A percentile compares a stretch with the other conserved stretches of the same genome.
Evolutionary conservation across 495 filamentous ascomycete genomes (phyloP).

Genomic region (Tuber indicum): DNA sequence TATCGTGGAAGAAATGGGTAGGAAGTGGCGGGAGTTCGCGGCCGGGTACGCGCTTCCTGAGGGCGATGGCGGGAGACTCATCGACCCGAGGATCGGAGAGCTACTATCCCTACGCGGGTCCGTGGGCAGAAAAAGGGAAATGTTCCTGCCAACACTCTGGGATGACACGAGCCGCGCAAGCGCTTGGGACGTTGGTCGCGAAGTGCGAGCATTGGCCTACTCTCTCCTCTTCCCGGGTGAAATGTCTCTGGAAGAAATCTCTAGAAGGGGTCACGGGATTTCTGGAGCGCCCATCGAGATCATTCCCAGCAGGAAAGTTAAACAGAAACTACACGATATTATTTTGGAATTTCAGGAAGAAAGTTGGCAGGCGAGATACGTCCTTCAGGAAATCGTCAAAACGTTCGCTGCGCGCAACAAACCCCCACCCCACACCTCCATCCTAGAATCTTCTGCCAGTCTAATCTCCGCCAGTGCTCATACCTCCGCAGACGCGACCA

Average conservation of each 20-base stretch:
- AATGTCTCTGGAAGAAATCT: constrained; percentile 21
- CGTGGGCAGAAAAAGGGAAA: not conserved
- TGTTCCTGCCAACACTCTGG: constrained; percentile 38
- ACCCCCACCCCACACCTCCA: constrained; percentile 1
- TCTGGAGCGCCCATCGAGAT: constrained; percentile 5
- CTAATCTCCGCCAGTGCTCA: not conserved
- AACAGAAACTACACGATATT: not conserved
- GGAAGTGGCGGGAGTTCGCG: constrained; percentile 24
- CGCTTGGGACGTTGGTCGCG: constrained; percentile 30
- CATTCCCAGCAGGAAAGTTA: not conserved
- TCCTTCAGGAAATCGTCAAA: constrained; percentile 4
- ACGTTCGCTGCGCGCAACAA: constrained; percentile 15
- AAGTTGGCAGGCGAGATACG: constrained; percentile 7
- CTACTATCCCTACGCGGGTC: constrained; percentile 11
- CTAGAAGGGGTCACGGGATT: constrained; percentile 29
- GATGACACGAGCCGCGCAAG: constrained; percentile 30
- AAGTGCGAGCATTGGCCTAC: constrained; percentile 25
- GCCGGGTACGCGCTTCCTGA: constrained; percentile 18
- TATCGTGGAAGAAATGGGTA: constrained; percentile 10
- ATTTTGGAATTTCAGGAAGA: not conserved
- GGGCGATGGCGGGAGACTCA: not conserved
- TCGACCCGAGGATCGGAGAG: constrained; percentile 33
- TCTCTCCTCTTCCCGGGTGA: constrained; percentile 20
- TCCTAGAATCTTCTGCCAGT: constrained; percentile 4
- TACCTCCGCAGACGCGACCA: not conserved